These are phyloP conservation scores for Lichtheimia corymbifera DNA, from an alignment of 371 early-diverging fungal species.

Conservation along the genomic window DNA sequence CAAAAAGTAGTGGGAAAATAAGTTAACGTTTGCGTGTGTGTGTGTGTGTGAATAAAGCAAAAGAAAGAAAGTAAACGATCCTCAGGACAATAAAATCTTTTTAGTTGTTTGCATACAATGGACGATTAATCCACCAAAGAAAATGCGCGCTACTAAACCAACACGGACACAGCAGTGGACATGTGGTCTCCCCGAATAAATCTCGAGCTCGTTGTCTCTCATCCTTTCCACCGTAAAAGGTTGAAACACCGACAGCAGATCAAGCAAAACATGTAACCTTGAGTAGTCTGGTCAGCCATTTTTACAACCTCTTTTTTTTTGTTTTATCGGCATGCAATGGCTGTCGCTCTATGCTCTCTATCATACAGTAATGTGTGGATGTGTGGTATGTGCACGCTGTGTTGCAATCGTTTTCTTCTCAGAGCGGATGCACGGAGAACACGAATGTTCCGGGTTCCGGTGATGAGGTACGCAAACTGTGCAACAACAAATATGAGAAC, in stretches of 20 bases:
- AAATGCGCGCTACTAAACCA: neutral
- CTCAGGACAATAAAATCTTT: conserved; percentile 18
- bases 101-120: conserved; percentile 4
- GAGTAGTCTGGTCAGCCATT: no score
- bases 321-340: no score
- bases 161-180: conserved; percentile 12
- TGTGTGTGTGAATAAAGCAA: conserved; percentile 6
- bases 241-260: neutral
- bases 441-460: conserved; percentile 16
- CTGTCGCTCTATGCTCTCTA: no score
- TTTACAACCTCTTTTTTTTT: no score
- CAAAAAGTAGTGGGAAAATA: conserved; percentile 2
- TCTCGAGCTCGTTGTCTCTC: neutral
- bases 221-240: conserved; percentile 2
- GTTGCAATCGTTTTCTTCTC: no score
- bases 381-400: no score
- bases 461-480: conserved; percentile 12
- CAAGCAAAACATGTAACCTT: no score
- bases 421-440: no score
- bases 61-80: conserved; percentile 4
- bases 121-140: neutral
- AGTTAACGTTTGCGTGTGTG: neutral
- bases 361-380: no score
- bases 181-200: conserved; percentile 11
- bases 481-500: conserved; percentile 10